Conservation (phyloP, 2,329 filamentous ascomycete species). For the Neoscytalidium dimidiatum region DNA sequence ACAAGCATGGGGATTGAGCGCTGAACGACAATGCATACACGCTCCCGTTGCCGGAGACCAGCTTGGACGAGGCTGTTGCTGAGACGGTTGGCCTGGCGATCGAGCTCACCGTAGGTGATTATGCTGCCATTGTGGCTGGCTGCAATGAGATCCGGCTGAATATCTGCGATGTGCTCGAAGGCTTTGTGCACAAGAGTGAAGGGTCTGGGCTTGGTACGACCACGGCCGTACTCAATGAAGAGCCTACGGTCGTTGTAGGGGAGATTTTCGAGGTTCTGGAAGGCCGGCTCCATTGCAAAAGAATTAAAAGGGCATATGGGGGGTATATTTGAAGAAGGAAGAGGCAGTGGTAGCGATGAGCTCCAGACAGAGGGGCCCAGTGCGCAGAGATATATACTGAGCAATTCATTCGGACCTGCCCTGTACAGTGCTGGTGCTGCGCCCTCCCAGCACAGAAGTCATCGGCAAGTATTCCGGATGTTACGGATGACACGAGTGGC, state of each 20-base stretch:
- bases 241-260: not conserved
- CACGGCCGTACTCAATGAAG: not conserved
- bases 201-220: not conserved
- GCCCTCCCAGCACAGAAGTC: not conserved
- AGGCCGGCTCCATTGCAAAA: not conserved
- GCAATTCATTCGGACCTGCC: not conserved
- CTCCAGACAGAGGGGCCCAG: not conserved
- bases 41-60: not conserved
- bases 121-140: not conserved
- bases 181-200: conserved; percentile 10
- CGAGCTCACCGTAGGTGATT: conserved; percentile 1
- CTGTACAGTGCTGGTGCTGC: not conserved
- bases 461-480: not conserved
- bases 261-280: not conserved
- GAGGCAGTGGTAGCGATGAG: not conserved
- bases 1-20: conserved; percentile 39
- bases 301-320: not conserved
- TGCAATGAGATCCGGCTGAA: not conserved
- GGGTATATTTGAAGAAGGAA: not conserved
- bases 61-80: not conserved
- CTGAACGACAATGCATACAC: conserved; percentile 38
- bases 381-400: not conserved
- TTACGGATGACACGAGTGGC: not conserved
- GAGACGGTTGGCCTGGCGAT: not conserved
- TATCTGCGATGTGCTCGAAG: conserved; percentile 5